phyloP scores from a whole-genome alignment of 2,329 filamentous ascomycete species.

The Grosmannia serpens region DNA sequence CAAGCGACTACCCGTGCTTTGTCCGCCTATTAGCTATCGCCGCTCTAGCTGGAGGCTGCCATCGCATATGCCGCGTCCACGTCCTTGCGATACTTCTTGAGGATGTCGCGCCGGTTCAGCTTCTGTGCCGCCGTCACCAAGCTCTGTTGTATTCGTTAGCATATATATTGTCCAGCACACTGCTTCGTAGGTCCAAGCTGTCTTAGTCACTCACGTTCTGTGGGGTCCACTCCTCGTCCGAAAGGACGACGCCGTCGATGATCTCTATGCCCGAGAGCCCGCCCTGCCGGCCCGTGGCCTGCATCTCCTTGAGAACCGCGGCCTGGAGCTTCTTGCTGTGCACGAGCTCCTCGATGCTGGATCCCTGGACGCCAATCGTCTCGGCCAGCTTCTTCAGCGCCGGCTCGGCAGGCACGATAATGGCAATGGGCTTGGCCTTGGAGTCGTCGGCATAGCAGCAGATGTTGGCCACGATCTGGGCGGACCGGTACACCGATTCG shows the following conservation, averaged over 20 bases:
- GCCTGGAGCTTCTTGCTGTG: slow-evolving; percentile 54
- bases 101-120: slow-evolving; percentile 57
- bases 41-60: slow-evolving; percentile 9
- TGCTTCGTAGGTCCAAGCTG: not conserved
- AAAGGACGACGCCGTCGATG: slow-evolving; percentile 58
- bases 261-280: slow-evolving; percentile 57
- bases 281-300: slow-evolving; percentile 47
- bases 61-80: slow-evolving; percentile 48
- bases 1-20: not conserved
- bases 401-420: slow-evolving; percentile 44
- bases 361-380: slow-evolving; percentile 33
- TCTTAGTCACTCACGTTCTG: slow-evolving; percentile 51
- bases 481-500: slow-evolving; percentile 41
- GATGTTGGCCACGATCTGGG: slow-evolving; percentile 40
- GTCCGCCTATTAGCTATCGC: not conserved
- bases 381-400: slow-evolving; percentile 41
- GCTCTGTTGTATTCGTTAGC: slow-evolving; percentile 28
- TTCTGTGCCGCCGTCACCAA: slow-evolving; percentile 62
- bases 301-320: slow-evolving; percentile 53
- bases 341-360: slow-evolving; percentile 53
- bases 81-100: slow-evolving; percentile 48
- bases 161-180: not conserved
- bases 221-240: slow-evolving; percentile 65
- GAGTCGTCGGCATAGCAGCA: slow-evolving; percentile 42
- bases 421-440: slow-evolving; percentile 41